These are phyloP conservation scores for Verticillium longisporum DNA, from an alignment of 2,329 filamentous ascomycete genomes.

Conservation along the genomic window DNA sequence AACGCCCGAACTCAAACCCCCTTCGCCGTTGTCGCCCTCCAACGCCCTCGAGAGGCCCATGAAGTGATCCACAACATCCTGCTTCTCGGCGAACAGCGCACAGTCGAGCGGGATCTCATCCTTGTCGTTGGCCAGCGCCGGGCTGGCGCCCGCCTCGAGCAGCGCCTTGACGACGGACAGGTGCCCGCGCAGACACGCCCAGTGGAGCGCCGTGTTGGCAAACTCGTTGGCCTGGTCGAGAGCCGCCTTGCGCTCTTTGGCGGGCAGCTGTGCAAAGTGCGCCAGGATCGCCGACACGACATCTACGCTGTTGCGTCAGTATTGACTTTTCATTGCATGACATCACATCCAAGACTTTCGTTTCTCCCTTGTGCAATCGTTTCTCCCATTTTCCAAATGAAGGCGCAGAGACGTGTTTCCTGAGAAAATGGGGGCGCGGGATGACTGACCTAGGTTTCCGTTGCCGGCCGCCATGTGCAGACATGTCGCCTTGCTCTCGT, in stretches of 20 bases:
- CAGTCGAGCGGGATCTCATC: conserved; percentile 76
- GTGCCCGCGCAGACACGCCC: conserved; percentile 87
- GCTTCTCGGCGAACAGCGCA: conserved; percentile 63
- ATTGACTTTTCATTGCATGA: not conserved
- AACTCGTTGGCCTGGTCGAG: conserved; percentile 68
- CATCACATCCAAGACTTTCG: no score
- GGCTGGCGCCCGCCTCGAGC: conserved; percentile 68
- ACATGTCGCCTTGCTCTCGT: conserved; percentile 70
- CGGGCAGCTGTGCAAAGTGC: conserved; percentile 32
- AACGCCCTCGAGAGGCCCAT: conserved; percentile 39
- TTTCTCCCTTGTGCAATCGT: no score
- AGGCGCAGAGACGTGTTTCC: no score
- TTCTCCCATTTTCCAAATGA: no score
- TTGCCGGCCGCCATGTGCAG: conserved; percentile 93
- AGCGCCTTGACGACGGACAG: conserved; percentile 72
- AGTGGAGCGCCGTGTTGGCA: conserved; percentile 89
- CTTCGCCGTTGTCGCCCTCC: conserved; percentile 37
- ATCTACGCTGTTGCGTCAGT: conserved; percentile 21
- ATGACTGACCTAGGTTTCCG: conserved; percentile 64
- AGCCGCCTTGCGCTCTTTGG: conserved; percentile 39
- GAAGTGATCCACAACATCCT: conserved; percentile 57
- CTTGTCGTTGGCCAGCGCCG: conserved; percentile 71
- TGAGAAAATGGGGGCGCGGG: no score
- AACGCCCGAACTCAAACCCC: conserved; percentile 27
- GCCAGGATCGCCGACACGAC: conserved; percentile 35